Evolutionary conservation across 1,284 basidiomycete species (phyloP).

Genomic region (Malassezia cuniculi): DNA sequence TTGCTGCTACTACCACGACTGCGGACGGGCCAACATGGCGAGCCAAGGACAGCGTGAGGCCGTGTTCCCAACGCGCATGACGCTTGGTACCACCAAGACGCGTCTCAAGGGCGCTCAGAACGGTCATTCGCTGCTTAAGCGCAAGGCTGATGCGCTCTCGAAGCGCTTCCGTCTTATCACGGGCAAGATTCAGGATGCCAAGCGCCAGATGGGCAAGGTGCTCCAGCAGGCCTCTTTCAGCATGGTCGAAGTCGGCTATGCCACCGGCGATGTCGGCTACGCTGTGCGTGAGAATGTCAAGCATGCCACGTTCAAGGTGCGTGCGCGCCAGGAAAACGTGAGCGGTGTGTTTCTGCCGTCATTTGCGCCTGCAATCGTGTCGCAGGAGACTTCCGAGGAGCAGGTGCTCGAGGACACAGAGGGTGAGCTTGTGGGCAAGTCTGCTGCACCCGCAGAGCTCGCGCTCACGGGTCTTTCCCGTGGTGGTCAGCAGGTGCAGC

Average conservation of each 20-base stretch:
- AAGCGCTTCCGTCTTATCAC: constrained; percentile 64
- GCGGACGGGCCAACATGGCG: constrained; percentile 54
- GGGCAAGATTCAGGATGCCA: constrained; percentile 69
- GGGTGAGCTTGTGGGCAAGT: background rate
- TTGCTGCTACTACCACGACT: background rate
- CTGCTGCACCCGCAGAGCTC: constrained; percentile 54
- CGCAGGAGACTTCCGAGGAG: too few relatives aligned
- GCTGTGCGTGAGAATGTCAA: constrained; percentile 50
- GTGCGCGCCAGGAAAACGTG: constrained; percentile 94
- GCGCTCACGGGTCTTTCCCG: constrained; percentile 93
- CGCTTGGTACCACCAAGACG: constrained; percentile 76
- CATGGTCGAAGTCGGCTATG: constrained; percentile 93
- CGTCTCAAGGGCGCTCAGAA: constrained; percentile 93
- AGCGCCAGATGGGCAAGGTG: constrained; percentile 95
- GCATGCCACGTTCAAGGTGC: constrained; percentile 76
- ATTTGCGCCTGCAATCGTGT: constrained; percentile 48
- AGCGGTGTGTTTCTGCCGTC: constrained; percentile 92
- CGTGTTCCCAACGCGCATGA: constrained; percentile 60
- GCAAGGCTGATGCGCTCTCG: constrained; percentile 90
- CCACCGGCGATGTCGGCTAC: constrained; percentile 84
- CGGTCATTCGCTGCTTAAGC: constrained; percentile 87
- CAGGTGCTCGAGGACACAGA: constrained; percentile 2
- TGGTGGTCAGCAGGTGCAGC: constrained; percentile 89
- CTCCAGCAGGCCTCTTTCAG: constrained; percentile 98
- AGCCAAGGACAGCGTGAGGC: constrained; percentile 76